A percentile compares a stretch with the other conserved stretches of the same genome.
Evolutionary conservation across 2,329 filamentous ascomycete genomes (phyloP).

Genomic region (Monosporascus sp.): DNA sequence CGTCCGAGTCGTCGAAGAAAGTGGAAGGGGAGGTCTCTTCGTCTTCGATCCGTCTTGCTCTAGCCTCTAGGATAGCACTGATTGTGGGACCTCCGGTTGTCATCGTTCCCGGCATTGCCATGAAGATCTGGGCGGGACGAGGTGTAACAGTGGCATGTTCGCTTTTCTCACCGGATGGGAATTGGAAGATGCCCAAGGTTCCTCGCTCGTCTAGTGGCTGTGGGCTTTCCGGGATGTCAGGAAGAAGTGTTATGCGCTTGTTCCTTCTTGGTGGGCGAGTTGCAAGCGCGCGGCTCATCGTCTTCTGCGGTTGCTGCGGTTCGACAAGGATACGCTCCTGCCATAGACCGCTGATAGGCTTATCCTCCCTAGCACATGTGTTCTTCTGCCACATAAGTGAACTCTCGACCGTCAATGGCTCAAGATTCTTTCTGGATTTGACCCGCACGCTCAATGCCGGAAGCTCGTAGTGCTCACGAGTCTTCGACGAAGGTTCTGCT

Average conservation of each 20-base stretch:
- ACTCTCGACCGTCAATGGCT: slow-evolving; percentile 31
- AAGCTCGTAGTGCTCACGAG: slow-evolving; percentile 11
- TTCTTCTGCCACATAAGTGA: slow-evolving; percentile 33
- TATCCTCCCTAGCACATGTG: background rate
- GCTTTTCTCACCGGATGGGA: slow-evolving; percentile 60
- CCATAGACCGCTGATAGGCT: slow-evolving; percentile 17
- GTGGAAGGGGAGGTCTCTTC: slow-evolving; percentile 39
- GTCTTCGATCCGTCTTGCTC: slow-evolving; percentile 30
- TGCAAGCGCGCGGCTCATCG: slow-evolving; percentile 38
- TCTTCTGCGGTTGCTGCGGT: slow-evolving; percentile 14
- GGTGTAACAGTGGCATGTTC: slow-evolving; percentile 45
- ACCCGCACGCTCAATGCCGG: slow-evolving; percentile 31
- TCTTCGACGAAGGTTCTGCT: slow-evolving; percentile 1
- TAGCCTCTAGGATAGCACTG: slow-evolving; percentile 25
- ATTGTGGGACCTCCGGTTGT: slow-evolving; percentile 31
- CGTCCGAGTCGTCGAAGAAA: slow-evolving; percentile 57
- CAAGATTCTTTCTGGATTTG: slow-evolving; percentile 26
- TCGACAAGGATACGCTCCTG: slow-evolving; percentile 10
- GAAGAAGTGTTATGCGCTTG: slow-evolving; percentile 52
- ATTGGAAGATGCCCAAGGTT: slow-evolving; percentile 60
- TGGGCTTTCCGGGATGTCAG: slow-evolving; percentile 59
- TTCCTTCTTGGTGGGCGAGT: slow-evolving; percentile 49
- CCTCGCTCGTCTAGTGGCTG: slow-evolving; percentile 52
- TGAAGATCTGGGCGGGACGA: slow-evolving; percentile 30
- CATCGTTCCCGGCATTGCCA: slow-evolving; percentile 49